These are phyloP conservation scores for Aspergillus chevalieri DNA, from an alignment of 2,329 filamentous ascomycete species.

Conservation along the genomic window DNA sequence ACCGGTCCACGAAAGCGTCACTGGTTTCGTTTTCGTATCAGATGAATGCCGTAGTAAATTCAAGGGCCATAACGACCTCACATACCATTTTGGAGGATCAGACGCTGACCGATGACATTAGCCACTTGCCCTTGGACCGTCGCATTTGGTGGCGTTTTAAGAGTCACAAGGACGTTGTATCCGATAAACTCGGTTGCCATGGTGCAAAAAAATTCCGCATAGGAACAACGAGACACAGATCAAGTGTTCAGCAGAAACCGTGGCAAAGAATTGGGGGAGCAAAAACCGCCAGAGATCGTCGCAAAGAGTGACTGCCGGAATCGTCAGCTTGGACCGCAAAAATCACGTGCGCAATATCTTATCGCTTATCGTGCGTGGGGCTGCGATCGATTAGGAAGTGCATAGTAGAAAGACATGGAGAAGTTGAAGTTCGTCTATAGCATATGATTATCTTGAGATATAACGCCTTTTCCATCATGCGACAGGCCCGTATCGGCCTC, in stretches of 20 bases:
- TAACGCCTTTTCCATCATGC: background rate
- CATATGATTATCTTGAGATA: background rate
- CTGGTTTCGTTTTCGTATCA: constrained; percentile 29
- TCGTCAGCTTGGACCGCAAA: background rate
- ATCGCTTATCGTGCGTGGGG: background rate
- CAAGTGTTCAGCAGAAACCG: background rate
- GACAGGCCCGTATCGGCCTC: background rate
- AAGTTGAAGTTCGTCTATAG: background rate
- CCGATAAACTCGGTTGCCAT: constrained; percentile 71
- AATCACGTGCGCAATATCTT: background rate
- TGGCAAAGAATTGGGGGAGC: background rate
- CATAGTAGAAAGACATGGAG: background rate
- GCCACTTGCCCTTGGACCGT: constrained; percentile 65
- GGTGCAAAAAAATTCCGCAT: constrained; percentile 13
- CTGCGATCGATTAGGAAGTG: background rate
- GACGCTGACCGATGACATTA: constrained; percentile 61
- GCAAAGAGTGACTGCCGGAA: constrained; percentile 1
- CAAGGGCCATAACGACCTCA: background rate
- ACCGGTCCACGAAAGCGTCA: constrained; percentile 45
- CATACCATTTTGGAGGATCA: constrained; percentile 68
- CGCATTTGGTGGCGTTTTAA: constrained; percentile 59
- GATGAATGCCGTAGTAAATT: background rate
- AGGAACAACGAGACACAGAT: background rate
- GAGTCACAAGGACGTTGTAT: constrained; percentile 66
- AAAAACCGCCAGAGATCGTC: background rate